A percentile compares a stretch with the other conserved stretches of the same genome.
These are phyloP conservation scores for Penicillium sp. DNA, from an alignment of 2,329 filamentous ascomycete species.

Conservation along the genomic window DNA sequence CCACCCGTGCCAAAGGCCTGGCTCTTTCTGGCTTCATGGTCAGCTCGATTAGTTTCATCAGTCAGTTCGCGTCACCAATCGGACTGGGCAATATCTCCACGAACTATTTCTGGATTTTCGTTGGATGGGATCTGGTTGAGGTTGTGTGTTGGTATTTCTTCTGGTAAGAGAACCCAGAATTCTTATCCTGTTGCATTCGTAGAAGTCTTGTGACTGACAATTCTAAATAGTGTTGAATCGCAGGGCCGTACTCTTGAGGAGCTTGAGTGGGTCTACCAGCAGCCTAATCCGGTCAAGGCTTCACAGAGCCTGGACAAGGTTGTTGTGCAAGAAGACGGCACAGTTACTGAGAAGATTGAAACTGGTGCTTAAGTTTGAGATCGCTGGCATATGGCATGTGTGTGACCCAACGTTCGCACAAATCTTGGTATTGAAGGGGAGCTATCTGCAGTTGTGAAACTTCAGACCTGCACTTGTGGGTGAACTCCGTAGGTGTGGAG, in stretches of 20 bases:
- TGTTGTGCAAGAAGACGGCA: constrained; percentile 48
- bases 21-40: constrained; percentile 50
- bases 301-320: constrained; percentile 52
- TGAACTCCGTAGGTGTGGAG: too few relatives aligned
- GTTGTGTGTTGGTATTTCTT: constrained; percentile 49
- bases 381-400: not conserved
- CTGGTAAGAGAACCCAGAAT: constrained; percentile 35
- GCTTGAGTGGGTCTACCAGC: constrained; percentile 54
- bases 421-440: too few relatives aligned
- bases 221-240: constrained; percentile 45
- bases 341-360: constrained; percentile 50
- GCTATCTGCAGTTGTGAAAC: not conserved
- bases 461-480: too few relatives aligned
- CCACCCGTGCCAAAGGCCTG: constrained; percentile 51
- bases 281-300: constrained; percentile 53
- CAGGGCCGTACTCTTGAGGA: constrained; percentile 54
- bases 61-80: constrained; percentile 51
- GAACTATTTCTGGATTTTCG: constrained; percentile 47
- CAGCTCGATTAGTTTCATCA: constrained; percentile 51
- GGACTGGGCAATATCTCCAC: constrained; percentile 46
- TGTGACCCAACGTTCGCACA: not conserved
- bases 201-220: not conserved
- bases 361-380: constrained; percentile 13
- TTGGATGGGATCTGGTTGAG: constrained; percentile 51
- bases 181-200: not conserved